phyloP scores from a whole-genome alignment of 768 basidiomycete genomes.

The Hemileccinum rubropunctum region DNA sequence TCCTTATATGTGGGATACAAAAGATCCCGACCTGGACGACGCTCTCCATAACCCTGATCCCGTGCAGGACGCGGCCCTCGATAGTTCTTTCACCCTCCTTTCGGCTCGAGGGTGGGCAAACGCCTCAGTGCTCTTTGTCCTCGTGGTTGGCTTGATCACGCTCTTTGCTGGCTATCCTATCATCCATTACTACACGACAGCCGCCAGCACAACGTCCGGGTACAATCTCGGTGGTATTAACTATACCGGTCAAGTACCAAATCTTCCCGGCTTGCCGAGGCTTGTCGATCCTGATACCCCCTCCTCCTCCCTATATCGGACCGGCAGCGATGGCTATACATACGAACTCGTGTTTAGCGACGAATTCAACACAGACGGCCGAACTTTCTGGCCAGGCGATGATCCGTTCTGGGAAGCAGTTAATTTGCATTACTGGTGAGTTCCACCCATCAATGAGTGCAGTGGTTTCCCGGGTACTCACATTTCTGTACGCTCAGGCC shows the following conservation, averaged over 20 bases:
- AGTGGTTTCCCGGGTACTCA: conserved; percentile 5
- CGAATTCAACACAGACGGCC: conserved; percentile 75
- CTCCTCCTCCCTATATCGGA: conserved; percentile 47
- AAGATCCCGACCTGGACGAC: conserved; percentile 87
- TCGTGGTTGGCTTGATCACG: conserved; percentile 65
- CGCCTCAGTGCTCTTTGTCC: conserved; percentile 63
- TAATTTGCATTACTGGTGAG: conserved; percentile 79
- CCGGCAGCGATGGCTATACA: conserved; percentile 70
- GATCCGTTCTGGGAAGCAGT: conserved; percentile 86
- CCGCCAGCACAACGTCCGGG: conserved; percentile 37
- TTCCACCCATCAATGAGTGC: background rate
- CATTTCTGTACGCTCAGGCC: conserved; percentile 33
- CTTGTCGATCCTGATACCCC: conserved; percentile 84
- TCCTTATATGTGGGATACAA: conserved; percentile 71
- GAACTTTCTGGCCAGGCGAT: conserved; percentile 76
- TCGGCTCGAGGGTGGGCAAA: conserved; percentile 85
- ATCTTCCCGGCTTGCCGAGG: conserved; percentile 59
- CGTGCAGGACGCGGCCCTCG: conserved; percentile 57
- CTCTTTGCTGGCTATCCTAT: conserved; percentile 92
- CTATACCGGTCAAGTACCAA: conserved; percentile 81
- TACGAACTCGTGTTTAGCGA: conserved; percentile 89
- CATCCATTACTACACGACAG: conserved; percentile 50
- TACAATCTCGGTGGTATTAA: conserved; percentile 89
- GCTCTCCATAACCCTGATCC: conserved; percentile 86
- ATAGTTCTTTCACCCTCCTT: conserved; percentile 66